phyloP scores from a whole-genome alignment of 1,284 basidiomycete species.

The Irpex sp. region DNA sequence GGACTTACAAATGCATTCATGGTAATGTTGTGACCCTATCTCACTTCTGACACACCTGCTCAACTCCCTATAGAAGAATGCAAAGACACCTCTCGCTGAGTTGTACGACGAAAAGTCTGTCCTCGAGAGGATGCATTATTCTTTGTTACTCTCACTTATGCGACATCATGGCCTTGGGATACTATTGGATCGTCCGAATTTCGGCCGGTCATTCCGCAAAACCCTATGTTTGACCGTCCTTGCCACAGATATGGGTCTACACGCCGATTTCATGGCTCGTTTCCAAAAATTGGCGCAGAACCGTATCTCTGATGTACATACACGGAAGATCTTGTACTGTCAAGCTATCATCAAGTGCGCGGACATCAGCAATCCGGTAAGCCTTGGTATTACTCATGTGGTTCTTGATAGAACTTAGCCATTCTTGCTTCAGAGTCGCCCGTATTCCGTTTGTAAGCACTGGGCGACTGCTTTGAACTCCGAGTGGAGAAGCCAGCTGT shows the following conservation, averaged over 20 bases:
- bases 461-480: constrained; percentile 86
- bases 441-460: constrained; percentile 82
- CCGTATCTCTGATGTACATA: constrained; percentile 32
- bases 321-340: constrained; percentile 72
- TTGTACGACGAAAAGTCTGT: constrained; percentile 89
- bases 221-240: constrained; percentile 78
- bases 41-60: constrained; percentile 1
- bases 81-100: constrained; percentile 80
- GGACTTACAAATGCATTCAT: constrained; percentile 90
- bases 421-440: constrained; percentile 65
- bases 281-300: constrained; percentile 49
- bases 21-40: constrained; percentile 47
- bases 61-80: constrained; percentile 73
- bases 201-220: constrained; percentile 52
- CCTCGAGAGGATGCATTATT: constrained; percentile 90
- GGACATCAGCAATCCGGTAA: constrained; percentile 93
- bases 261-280: constrained; percentile 77
- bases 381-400: constrained; percentile 27
- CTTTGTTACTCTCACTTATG: constrained; percentile 81
- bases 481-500: constrained; percentile 88
- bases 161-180: constrained; percentile 53
- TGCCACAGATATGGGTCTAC: constrained; percentile 91
- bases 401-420: constrained; percentile 5
- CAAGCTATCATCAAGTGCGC: constrained; percentile 94
- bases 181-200: constrained; percentile 8